These are phyloP conservation scores for Babesia ovata DNA, from an alignment of 169 alveolate species.

Conservation along the genomic window DNA sequence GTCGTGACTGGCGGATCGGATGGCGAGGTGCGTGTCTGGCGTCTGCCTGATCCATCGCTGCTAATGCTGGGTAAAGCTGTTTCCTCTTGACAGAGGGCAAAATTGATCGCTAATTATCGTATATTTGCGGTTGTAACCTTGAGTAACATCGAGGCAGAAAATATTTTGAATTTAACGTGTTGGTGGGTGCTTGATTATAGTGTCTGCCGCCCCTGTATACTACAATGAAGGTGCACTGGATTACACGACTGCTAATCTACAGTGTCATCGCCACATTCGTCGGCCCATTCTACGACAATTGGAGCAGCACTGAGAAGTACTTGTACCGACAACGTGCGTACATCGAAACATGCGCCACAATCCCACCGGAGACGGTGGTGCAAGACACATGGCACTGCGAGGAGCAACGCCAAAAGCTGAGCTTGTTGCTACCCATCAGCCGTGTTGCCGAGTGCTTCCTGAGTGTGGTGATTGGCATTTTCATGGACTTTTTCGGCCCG, in stretches of 20 bases:
- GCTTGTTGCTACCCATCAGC: constrained; percentile 34
- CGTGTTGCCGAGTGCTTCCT: constrained; percentile 38
- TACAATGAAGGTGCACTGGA: constrained; percentile 34
- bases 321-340: constrained; percentile 47
- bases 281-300: constrained; percentile 69
- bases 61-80: constrained; percentile 16
- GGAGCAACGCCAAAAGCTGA: constrained; percentile 45
- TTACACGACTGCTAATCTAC: constrained; percentile 26
- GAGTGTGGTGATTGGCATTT: constrained; percentile 46
- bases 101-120: too few relatives aligned
- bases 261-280: constrained; percentile 30
- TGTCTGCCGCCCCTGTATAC: not conserved
- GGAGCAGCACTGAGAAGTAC: constrained; percentile 59
- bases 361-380: constrained; percentile 1
- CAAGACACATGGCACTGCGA: constrained; percentile 42
- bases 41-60: constrained; percentile 50
- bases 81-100: not conserved
- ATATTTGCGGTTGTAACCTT: too few relatives aligned
- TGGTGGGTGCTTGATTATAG: not conserved
- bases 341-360: constrained; percentile 6
- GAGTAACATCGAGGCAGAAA: too few relatives aligned
- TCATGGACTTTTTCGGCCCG: constrained; percentile 61
- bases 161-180: not conserved
- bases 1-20: constrained; percentile 67
- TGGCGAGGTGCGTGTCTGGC: constrained; percentile 60